These are phyloP conservation scores for Polymyxa betae DNA, from an alignment of 208 protist genomes.

Conservation along the genomic window DNA sequence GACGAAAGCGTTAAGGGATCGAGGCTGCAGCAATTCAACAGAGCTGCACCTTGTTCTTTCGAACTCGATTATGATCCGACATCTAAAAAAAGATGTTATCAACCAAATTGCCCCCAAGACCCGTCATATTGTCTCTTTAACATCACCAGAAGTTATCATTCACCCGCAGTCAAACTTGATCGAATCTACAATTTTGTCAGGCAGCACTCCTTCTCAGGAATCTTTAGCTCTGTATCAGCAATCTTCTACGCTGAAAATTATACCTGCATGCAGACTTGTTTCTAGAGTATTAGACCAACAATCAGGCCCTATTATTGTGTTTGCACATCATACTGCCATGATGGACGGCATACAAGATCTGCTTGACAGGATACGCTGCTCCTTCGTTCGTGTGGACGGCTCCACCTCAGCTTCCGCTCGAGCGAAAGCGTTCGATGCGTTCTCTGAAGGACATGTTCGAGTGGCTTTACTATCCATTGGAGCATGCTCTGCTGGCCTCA, in stretches of 20 bases:
- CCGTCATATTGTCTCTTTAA: background rate
- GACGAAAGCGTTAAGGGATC: background rate
- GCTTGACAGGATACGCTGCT: background rate
- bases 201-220: background rate
- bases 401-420: background rate
- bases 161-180: background rate
- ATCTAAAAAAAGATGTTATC: constrained; percentile 13
- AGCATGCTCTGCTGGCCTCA: constrained; percentile 1
- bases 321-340: background rate
- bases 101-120: background rate
- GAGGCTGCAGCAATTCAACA: background rate
- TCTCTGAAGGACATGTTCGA: background rate
- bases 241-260: background rate
- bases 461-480: constrained; percentile 27
- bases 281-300: background rate
- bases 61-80: background rate
- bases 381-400: background rate
- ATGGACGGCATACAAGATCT: constrained; percentile 25
- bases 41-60: constrained; percentile 40
- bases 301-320: background rate
- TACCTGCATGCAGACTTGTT: background rate
- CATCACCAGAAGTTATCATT: too few relatives aligned
- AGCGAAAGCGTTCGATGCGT: background rate
- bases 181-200: background rate
- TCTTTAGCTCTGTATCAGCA: background rate